A percentile compares a stretch with the other conserved stretches of the same genome.
Conservation (phyloP, 2,329 filamentous ascomycete genomes). For the Emergomyces orientalis region DNA sequence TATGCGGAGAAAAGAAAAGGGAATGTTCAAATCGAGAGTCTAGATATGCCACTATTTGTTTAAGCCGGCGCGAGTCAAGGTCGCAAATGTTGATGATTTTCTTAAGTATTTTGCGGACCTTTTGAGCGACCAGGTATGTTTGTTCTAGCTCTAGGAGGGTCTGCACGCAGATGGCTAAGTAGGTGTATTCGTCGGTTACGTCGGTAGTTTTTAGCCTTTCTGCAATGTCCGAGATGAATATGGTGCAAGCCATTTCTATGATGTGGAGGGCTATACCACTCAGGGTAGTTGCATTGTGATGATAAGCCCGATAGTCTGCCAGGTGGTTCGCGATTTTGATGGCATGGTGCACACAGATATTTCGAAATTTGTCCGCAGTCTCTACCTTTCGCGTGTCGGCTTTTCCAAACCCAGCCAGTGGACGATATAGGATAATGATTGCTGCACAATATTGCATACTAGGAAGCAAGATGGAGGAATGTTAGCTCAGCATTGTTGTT, state of each 20-base stretch:
- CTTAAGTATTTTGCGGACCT: slow-evolving; percentile 11
- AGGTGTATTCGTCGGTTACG: slow-evolving; percentile 10
- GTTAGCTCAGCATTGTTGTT: neutral
- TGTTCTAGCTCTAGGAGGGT: slow-evolving; percentile 15
- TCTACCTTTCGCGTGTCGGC: neutral
- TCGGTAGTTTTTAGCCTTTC: slow-evolving; percentile 10
- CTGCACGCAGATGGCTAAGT: slow-evolving; percentile 14
- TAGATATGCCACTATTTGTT: neutral
- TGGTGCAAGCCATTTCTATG: slow-evolving; percentile 14
- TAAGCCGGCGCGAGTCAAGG: slow-evolving; percentile 6
- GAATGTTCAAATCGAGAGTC: neutral
- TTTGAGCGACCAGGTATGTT: slow-evolving; percentile 14
- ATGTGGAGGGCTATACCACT: slow-evolving; percentile 14
- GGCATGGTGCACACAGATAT: slow-evolving; percentile 13
- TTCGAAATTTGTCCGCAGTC: slow-evolving; percentile 8
- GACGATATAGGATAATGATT: slow-evolving; percentile 10
- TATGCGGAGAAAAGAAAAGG: neutral
- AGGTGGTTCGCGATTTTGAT: slow-evolving; percentile 11
- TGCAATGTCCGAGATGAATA: slow-evolving; percentile 13
- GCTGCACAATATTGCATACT: slow-evolving; percentile 12
- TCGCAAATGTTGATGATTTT: slow-evolving; percentile 7
- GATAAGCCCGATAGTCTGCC: slow-evolving; percentile 11
- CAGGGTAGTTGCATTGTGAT: slow-evolving; percentile 13
- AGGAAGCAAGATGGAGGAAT: neutral
- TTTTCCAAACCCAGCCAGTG: slow-evolving; percentile 11